phyloP scores from a whole-genome alignment of 129 eudicot genomes.

The Erigeron canadensis region DNA sequence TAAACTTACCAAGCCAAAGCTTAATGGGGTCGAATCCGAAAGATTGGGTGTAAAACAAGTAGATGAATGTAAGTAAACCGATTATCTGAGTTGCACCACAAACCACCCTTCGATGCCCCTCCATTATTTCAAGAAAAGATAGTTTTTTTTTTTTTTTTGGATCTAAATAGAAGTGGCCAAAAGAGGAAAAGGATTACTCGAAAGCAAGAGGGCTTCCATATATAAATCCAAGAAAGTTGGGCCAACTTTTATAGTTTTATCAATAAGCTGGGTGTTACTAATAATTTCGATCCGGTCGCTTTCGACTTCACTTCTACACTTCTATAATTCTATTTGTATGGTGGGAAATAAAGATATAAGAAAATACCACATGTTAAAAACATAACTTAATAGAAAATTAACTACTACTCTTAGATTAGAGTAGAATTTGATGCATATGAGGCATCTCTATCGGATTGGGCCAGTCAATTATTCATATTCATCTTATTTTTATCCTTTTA shows the following conservation, averaged over 20 bases:
- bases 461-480: neutral
- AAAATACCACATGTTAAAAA: neutral
- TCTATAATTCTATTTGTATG: conserved; percentile 14
- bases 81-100: conserved; percentile 31
- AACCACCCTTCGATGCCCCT: conserved; percentile 24
- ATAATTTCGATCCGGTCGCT: conserved; percentile 19
- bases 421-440: neutral
- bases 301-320: conserved; percentile 17
- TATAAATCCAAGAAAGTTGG: conserved; percentile 22
- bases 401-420: too few species aligned
- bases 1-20: conserved; percentile 26
- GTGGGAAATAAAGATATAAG: neutral
- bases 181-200: neutral
- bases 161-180: neutral
- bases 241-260: conserved; percentile 1
- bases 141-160: too few species aligned
- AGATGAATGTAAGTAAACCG: conserved; percentile 32
- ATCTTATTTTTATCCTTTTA: neutral
- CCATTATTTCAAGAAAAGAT: conserved; percentile 20
- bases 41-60: conserved; percentile 33
- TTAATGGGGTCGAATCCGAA: conserved; percentile 29
- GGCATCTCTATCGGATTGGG: neutral
- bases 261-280: neutral
- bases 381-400: too few species aligned
- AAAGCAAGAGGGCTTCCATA: neutral